Base-by-base conservation (phyloP, 2,329 filamentous ascomycete species). In the Alternaria ethzedia region DNA sequence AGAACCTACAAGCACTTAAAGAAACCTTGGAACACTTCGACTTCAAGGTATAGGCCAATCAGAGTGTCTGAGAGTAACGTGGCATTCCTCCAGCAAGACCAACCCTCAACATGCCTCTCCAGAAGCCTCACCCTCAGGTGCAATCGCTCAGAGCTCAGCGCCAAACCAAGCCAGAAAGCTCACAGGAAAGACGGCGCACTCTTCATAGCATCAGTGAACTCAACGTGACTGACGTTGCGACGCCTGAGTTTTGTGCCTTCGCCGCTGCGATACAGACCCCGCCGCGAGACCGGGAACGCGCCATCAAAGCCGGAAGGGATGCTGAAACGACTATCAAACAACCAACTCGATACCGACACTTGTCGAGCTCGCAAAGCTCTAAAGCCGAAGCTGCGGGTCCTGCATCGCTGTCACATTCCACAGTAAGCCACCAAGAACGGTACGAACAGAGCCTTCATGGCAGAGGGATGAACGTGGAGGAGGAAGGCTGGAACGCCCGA, bases 191-290 rank as follows among this genome's bases (percentile, higher is more conserved):
- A 47, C 69, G 75, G 41, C 59, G 69, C 56, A 76, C 71, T 4
- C 64, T 77, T 1, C 75, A 78, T 41, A 77, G 73, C 2, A 72
- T 77, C 49, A 73, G 70, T 43, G 74, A 77, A 30, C 65, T 77
- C 12, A 64, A 70, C 6, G 58, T 67, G 2, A 68, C 59, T 9
- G 65, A 74, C 6, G 43, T 26, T 15, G 32, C 63, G 8, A n/a
- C 65, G 10, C 46, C 65, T 28, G 67, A 64, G 21, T 70, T 70
- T 13, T 61, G 20, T n/a, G 25, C 45, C 5, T 54, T 70, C 8
- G 56, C 62, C 20, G 63, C 56, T 7, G 64, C 23, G 5, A 54
- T 61, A 10, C 57, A 59, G 21, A 55, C 36, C 26, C 55, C 51
- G n/a, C 60, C 50, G 21, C 59, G 43, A 13, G 55, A 59, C 8